A percentile compares a stretch with the other conserved stretches of the same genome.
These are phyloP conservation scores for Podaxis sp. DNA, from an alignment of 768 basidiomycete genomes.

Conservation along the genomic window DNA sequence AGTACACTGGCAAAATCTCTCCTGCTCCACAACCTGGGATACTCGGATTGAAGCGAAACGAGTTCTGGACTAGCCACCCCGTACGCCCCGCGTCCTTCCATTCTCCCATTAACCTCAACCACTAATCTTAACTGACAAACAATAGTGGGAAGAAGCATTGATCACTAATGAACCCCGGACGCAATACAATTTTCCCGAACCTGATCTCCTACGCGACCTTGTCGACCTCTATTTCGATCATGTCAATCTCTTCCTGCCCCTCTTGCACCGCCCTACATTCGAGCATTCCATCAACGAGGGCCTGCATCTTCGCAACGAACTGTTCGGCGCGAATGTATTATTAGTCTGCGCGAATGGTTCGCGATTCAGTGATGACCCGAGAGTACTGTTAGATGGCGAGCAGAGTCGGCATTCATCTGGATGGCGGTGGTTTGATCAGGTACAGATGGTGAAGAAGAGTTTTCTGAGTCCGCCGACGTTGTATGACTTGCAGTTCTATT, in stretches of 20 bases:
- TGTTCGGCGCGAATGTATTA: conserved; percentile 61
- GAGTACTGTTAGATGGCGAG: conserved; percentile 44
- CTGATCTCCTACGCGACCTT: conserved; percentile 49
- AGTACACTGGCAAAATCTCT: conserved; percentile 39
- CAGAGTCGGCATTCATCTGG: conserved; percentile 47
- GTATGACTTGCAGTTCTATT: conserved; percentile 74
- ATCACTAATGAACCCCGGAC: conserved; percentile 18
- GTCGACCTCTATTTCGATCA: conserved; percentile 65
- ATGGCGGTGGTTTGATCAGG: conserved; percentile 71
- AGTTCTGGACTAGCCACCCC: conserved; percentile 38
- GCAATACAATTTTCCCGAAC: conserved; percentile 46
- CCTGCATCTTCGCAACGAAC: conserved; percentile 46
- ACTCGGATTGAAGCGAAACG: conserved; percentile 26
- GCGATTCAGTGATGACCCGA: conserved; percentile 55
- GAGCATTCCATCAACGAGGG: conserved; percentile 46
- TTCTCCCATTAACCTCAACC: not conserved
- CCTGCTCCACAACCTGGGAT: conserved; percentile 18
- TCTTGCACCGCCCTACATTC: conserved; percentile 76
- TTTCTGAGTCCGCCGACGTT: conserved; percentile 65
- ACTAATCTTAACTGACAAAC: not conserved
- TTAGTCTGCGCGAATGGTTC: conserved; percentile 73
- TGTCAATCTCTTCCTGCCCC: conserved; percentile 58
- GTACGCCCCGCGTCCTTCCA: conserved; percentile 25
- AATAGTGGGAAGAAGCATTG: conserved; percentile 37
- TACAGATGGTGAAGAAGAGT: conserved; percentile 61